Evolutionary conservation across 176 grass and related monocot species (phyloP).

Genomic region (Aegilops longissima): DNA sequence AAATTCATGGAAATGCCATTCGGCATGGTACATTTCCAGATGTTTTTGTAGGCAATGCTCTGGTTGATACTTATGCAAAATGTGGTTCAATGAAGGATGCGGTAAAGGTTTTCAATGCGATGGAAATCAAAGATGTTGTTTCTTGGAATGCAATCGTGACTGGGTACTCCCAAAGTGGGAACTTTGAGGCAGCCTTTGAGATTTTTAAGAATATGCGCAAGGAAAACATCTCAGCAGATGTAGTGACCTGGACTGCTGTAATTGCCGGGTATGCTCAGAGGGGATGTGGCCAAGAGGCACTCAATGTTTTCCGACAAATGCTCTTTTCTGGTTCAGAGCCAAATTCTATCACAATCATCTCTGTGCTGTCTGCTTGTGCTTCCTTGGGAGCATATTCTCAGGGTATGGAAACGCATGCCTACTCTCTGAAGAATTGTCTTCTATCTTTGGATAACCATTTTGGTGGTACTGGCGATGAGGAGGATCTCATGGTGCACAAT

Average conservation of each 20-base stretch:
- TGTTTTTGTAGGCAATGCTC: constrained; percentile 74
- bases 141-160: constrained; percentile 80
- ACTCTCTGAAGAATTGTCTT: constrained; percentile 70
- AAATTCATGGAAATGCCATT: constrained; percentile 81
- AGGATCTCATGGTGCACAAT: constrained; percentile 81
- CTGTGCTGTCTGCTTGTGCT: constrained; percentile 78
- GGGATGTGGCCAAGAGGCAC: constrained; percentile 60
- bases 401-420: constrained; percentile 81
- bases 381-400: constrained; percentile 68
- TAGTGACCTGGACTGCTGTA: constrained; percentile 81
- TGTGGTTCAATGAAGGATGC: constrained; percentile 68
- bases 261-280: constrained; percentile 83
- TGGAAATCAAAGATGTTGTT: constrained; percentile 70
- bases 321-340: constrained; percentile 53
- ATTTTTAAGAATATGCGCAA: constrained; percentile 67
- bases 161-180: constrained; percentile 75
- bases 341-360: constrained; percentile 79
- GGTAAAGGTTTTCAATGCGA: constrained; percentile 62
- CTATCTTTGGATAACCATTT: constrained; percentile 39
- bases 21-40: constrained; percentile 62
- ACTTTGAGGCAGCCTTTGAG: constrained; percentile 65
- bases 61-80: constrained; percentile 76
- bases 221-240: constrained; percentile 58
- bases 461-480: constrained; percentile 29
- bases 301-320: constrained; percentile 67